Evolutionary conservation across 345 rosid genomes (phyloP).

Genomic region (Brassica rapa): DNA sequence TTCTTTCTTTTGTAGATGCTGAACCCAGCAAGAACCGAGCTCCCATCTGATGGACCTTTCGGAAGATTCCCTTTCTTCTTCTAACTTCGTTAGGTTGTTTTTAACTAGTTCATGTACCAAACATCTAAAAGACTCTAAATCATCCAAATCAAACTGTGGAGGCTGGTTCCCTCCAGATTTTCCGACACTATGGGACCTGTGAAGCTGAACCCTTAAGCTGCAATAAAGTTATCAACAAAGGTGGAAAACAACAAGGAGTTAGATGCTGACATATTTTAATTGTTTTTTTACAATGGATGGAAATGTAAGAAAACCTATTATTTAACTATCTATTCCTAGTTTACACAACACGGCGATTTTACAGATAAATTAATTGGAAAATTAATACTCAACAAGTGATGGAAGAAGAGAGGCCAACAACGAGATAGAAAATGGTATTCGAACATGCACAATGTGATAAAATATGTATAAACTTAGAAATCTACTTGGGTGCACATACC

Average conservation of each 20-base stretch:
- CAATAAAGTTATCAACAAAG: slow-evolving; percentile 31
- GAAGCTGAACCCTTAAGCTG: slow-evolving; percentile 85
- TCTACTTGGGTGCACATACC: slow-evolving; percentile 43
- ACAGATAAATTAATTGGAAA: neutral
- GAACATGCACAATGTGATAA: neutral
- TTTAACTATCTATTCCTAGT: neutral
- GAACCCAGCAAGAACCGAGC: slow-evolving; percentile 91
- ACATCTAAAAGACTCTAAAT: slow-evolving; percentile 51
- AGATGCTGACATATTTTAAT: slow-evolving; percentile 6
- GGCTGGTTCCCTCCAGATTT: slow-evolving; percentile 53
- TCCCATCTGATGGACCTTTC: slow-evolving; percentile 85
- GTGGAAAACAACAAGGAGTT: slow-evolving; percentile 18
- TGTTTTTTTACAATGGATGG: slow-evolving; percentile 6
- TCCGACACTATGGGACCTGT: slow-evolving; percentile 51
- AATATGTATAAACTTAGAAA: neutral
- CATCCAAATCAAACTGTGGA: slow-evolving; percentile 56
- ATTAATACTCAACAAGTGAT: neutral
- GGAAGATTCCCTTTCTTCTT: slow-evolving; percentile 46
- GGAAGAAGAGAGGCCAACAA: slow-evolving; percentile 29
- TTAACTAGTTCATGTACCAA: slow-evolving; percentile 59
- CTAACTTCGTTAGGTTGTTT: slow-evolving; percentile 65
- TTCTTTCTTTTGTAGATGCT: slow-evolving; percentile 84
- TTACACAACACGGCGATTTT: neutral
- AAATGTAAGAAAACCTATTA: slow-evolving; percentile 7
- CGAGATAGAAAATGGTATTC: neutral